Evolutionary conservation across 306 rosid genomes (phyloP).

Genomic region (Echinosophora koreensis): DNA sequence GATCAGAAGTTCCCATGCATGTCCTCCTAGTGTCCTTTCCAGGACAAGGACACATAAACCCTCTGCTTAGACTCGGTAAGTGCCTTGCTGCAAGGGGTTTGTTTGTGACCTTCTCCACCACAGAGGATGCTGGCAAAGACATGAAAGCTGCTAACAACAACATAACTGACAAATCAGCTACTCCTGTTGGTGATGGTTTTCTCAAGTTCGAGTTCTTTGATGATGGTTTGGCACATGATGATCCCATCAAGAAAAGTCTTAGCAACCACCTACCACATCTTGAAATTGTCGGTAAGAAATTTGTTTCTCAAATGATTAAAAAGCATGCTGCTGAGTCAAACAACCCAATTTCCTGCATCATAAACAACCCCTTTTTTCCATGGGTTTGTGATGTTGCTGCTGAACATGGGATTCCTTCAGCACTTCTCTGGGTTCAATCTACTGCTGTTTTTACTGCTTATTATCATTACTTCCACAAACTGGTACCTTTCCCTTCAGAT

Average conservation of each 20-base stretch:
- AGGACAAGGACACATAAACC: constrained; percentile 86
- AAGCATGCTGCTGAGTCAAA: constrained; percentile 49
- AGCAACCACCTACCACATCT: constrained; percentile 36
- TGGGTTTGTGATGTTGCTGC: constrained; percentile 73
- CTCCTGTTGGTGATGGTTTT: constrained; percentile 61
- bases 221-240: constrained; percentile 52
- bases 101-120: constrained; percentile 60
- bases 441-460: constrained; percentile 65
- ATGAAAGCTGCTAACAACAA: constrained; percentile 54
- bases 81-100: constrained; percentile 71
- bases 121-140: constrained; percentile 51
- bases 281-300: constrained; percentile 48
- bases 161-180: constrained; percentile 42
- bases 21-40: constrained; percentile 67
- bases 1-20: constrained; percentile 46
- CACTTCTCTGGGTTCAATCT: constrained; percentile 76
- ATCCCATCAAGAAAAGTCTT: constrained; percentile 37
- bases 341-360: constrained; percentile 62
- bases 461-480: constrained; percentile 56
- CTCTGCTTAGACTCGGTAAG: constrained; percentile 70
- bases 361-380: constrained; percentile 70
- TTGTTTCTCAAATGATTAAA: constrained; percentile 46
- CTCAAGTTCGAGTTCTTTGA: constrained; percentile 68
- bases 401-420: constrained; percentile 53
- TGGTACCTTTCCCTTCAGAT: constrained; percentile 63